Percentiles rank a stretch among this genome's conserved stretches.
Evolutionary conservation across 2,329 filamentous ascomycete genomes (phyloP).

Genomic region (Colletotrichum lindemuthianum): DNA sequence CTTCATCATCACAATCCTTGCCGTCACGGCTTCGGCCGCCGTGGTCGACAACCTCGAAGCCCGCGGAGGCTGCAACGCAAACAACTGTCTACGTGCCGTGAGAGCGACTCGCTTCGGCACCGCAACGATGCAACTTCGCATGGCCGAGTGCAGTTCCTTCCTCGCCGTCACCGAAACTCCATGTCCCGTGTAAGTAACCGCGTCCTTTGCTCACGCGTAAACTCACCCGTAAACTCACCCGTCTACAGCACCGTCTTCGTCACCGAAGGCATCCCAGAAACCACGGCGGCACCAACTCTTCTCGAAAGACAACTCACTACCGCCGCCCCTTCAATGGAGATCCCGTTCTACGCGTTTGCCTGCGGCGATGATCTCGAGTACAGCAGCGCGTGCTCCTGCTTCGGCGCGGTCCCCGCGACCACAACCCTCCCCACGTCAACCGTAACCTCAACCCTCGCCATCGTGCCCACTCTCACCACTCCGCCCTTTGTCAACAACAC

Average conservation of each 20-base stretch:
- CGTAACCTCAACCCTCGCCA: slow-evolving; percentile 51
- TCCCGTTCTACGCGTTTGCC: slow-evolving; percentile 46
- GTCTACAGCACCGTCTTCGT: slow-evolving; percentile 22
- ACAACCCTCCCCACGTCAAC: slow-evolving; percentile 50
- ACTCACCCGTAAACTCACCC: not conserved
- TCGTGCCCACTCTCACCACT: slow-evolving; percentile 35
- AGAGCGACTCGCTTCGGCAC: slow-evolving; percentile 52
- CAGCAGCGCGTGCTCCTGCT: slow-evolving; percentile 43
- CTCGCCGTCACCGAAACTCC: slow-evolving; percentile 51
- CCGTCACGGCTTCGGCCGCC: slow-evolving; percentile 47
- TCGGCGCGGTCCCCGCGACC: slow-evolving; percentile 38
- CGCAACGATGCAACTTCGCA: slow-evolving; percentile 43
- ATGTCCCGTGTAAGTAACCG: slow-evolving; percentile 46
- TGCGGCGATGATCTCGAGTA: slow-evolving; percentile 38
- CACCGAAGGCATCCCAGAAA: slow-evolving; percentile 23
- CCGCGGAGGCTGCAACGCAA: slow-evolving; percentile 45
- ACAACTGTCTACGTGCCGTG: slow-evolving; percentile 59
- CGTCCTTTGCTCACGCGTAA: not conserved
- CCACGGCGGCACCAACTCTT: slow-evolving; percentile 16
- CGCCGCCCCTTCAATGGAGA: slow-evolving; percentile 65
- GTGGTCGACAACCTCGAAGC: slow-evolving; percentile 41
- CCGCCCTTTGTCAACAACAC: slow-evolving; percentile 18
- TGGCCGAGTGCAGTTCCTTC: slow-evolving; percentile 53
- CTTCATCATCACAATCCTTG: slow-evolving; percentile 47
- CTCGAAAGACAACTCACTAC: slow-evolving; percentile 34